Percentiles rank a stretch among this genome's conserved stretches.
Evolutionary conservation across 169 alveolate genomes (phyloP).

Genomic region (Neospora caninum): DNA sequence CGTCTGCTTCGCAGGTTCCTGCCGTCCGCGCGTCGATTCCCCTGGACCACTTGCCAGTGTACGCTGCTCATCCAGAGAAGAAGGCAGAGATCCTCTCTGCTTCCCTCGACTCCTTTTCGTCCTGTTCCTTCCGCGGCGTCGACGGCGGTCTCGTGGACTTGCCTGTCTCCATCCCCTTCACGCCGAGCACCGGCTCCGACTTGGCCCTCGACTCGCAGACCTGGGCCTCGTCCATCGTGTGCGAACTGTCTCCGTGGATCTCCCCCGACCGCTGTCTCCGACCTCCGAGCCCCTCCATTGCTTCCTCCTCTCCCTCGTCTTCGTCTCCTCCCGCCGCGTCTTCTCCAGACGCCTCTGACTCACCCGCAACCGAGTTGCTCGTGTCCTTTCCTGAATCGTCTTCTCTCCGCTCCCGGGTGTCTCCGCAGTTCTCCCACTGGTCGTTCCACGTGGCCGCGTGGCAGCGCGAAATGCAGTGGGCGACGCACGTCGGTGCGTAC

Average conservation of each 20-base stretch:
- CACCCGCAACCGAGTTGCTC: neutral
- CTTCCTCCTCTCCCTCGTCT: neutral
- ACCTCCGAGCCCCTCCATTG: neutral
- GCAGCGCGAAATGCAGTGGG: conserved; percentile 46
- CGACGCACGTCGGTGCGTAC: conserved; percentile 29
- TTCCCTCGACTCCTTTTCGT: neutral
- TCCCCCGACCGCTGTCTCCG: neutral
- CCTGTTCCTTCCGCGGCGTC: neutral
- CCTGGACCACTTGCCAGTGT: neutral
- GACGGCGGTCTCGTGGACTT: conserved; percentile 9
- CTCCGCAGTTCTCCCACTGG: neutral
- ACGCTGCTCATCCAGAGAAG: neutral
- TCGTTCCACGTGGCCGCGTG: conserved; percentile 16
- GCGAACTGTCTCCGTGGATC: conserved; percentile 35
- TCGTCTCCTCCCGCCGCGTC: neutral
- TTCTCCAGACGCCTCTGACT: neutral
- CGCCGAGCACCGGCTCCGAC: conserved; percentile 36
- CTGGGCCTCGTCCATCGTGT: conserved; percentile 11
- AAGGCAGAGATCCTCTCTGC: neutral
- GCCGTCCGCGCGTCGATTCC: neutral
- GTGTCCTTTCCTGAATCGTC: neutral
- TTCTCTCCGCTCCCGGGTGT: neutral
- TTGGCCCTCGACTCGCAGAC: conserved; percentile 17
- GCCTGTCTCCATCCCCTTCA: neutral
- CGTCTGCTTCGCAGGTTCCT: neutral